These are phyloP conservation scores for Russula emetica DNA, from an alignment of 768 basidiomycete genomes.

Conservation along the genomic window DNA sequence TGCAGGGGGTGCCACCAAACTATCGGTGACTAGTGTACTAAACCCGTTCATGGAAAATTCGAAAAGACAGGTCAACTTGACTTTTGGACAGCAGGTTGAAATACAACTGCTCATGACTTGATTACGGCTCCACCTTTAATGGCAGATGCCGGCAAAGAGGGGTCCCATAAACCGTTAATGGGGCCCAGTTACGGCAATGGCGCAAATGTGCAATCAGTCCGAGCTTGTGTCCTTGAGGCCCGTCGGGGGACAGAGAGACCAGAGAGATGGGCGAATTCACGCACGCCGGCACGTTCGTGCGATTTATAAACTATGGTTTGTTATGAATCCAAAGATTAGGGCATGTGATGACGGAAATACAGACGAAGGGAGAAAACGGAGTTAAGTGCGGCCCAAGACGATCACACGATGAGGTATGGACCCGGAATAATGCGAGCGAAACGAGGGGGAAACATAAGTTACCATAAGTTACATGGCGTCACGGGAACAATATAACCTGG, in stretches of 20 bases:
- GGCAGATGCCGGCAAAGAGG: conserved; percentile 13
- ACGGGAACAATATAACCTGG: conserved; percentile 6
- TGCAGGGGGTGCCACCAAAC: neutral
- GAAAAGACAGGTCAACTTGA: neutral
- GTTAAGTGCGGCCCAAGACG: conserved; percentile 2
- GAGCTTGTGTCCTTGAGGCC: conserved; percentile 4
- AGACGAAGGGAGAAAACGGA: conserved; percentile 11
- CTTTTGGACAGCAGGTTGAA: neutral
- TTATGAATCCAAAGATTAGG: conserved; percentile 13
- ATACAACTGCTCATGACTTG: neutral
- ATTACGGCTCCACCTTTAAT: neutral
- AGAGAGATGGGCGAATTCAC: conserved; percentile 8
- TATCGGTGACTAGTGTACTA: neutral
- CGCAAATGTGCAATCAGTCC: conserved; percentile 7
- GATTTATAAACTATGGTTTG: neutral
- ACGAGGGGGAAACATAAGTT: neutral
- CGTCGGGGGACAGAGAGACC: conserved; percentile 4
- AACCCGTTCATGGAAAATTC: conserved; percentile 5
- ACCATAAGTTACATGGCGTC: conserved; percentile 12
- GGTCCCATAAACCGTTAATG: neutral
- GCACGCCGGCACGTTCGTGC: neutral
- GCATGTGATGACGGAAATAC: conserved; percentile 12
- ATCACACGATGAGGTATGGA: neutral
- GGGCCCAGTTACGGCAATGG: conserved; percentile 13
- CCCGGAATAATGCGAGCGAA: neutral